Evolutionary conservation across 1,284 basidiomycete genomes (phyloP).

Genomic region (Austropuccinia psidii): DNA sequence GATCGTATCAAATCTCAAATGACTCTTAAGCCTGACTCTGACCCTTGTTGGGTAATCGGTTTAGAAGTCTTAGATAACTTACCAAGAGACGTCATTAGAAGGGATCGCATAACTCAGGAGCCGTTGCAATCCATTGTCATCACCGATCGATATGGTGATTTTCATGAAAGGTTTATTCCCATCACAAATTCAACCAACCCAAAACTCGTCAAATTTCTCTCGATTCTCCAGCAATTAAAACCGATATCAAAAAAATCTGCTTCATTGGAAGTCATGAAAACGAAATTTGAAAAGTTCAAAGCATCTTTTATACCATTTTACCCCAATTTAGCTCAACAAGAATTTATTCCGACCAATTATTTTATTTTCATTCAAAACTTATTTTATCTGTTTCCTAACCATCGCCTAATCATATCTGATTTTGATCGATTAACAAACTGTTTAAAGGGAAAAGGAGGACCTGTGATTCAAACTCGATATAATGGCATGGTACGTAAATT

Average conservation of each 20-base stretch:
- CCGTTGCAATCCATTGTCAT: slow-evolving; percentile 79
- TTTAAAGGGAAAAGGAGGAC: slow-evolving; percentile 70
- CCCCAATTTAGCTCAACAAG: slow-evolving; percentile 79
- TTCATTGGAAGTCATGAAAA: slow-evolving; percentile 29
- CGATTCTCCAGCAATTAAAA: slow-evolving; percentile 31
- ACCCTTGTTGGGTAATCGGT: slow-evolving; percentile 29
- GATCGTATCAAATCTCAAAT: slow-evolving; percentile 54
- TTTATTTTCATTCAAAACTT: slow-evolving; percentile 74
- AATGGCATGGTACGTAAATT: slow-evolving; percentile 58
- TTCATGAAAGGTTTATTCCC: slow-evolving; percentile 72
- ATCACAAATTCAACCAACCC: slow-evolving; percentile 61
- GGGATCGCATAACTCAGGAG: slow-evolving; percentile 63
- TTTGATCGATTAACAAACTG: slow-evolving; percentile 82
- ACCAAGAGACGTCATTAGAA: slow-evolving; percentile 89
- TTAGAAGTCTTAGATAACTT: slow-evolving; percentile 71
- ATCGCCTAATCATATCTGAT: slow-evolving; percentile 85
- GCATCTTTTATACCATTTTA: slow-evolving; percentile 66
- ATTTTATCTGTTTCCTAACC: slow-evolving; percentile 76
- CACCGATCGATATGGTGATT: slow-evolving; percentile 75
- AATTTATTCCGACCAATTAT: slow-evolving; percentile 90
- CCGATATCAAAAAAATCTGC: slow-evolving; percentile 7
- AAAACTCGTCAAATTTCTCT: slow-evolving; percentile 61
- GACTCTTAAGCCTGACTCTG: slow-evolving; percentile 84
- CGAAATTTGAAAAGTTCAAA: neutral
- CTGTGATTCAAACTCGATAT: slow-evolving; percentile 92